phyloP scores from a whole-genome alignment of 164 flowering plant species.

The Tinospora cordifolia region DNA sequence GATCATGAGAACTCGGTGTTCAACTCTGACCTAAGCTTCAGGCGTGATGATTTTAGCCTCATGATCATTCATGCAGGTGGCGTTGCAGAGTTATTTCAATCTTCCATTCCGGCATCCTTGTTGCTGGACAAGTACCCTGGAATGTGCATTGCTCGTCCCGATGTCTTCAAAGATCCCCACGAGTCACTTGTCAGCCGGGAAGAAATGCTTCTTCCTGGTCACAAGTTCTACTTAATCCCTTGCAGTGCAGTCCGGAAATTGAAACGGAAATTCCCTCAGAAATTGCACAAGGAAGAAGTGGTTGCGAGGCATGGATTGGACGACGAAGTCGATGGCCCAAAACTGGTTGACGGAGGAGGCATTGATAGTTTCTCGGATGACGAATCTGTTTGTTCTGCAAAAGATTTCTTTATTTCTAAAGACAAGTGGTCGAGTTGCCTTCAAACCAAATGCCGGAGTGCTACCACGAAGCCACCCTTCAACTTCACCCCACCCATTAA shows the following conservation, averaged over 20 bases:
- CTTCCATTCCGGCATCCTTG: slow-evolving; percentile 31
- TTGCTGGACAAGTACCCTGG: slow-evolving; percentile 49
- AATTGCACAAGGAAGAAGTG: slow-evolving; percentile 9
- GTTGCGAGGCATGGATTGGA: not conserved
- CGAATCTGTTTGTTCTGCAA: slow-evolving; percentile 35
- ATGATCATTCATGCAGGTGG: slow-evolving; percentile 57
- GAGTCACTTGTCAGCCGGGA: slow-evolving; percentile 38
- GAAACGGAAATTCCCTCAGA: slow-evolving; percentile 27
- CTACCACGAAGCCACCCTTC: slow-evolving; percentile 24
- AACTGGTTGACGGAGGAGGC: not conserved
- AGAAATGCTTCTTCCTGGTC: slow-evolving; percentile 43
- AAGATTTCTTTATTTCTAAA: slow-evolving; percentile 33
- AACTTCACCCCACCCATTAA: slow-evolving; percentile 49
- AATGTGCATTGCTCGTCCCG: slow-evolving; percentile 40
- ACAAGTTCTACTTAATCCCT: slow-evolving; percentile 44
- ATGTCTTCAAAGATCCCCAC: slow-evolving; percentile 44
- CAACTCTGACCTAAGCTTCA: slow-evolving; percentile 10
- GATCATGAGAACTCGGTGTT: slow-evolving; percentile 13
- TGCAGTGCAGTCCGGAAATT: slow-evolving; percentile 38
- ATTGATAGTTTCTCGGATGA: slow-evolving; percentile 18
- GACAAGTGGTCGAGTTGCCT: slow-evolving; percentile 23
- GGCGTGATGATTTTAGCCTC: slow-evolving; percentile 26
- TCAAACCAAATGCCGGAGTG: slow-evolving; percentile 9
- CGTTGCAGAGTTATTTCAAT: slow-evolving; percentile 33
- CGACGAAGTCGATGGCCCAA: too few species aligned